These are phyloP conservation scores for Zygotorulaspora danielsina DNA, from an alignment of 805 yeast genomes.

Conservation along the genomic window DNA sequence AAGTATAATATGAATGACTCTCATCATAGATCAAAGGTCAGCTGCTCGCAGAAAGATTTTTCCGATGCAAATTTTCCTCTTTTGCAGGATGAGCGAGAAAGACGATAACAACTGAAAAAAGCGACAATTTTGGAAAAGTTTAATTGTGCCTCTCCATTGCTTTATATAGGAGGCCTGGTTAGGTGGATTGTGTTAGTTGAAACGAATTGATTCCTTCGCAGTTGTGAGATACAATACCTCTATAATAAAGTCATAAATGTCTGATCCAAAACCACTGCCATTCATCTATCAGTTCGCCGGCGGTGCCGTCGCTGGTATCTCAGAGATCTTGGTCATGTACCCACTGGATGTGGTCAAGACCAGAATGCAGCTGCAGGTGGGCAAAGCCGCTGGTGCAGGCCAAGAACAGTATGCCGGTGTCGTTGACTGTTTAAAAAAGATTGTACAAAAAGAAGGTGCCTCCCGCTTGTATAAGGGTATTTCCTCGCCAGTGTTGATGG, in stretches of 20 bases:
- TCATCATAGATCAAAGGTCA: no score
- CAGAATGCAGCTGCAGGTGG: constrained; percentile 82
- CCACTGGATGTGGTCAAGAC: constrained; percentile 97
- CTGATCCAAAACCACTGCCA: constrained; percentile 55
- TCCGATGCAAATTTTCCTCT: neutral
- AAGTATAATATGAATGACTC: no score
- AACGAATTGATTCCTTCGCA: no score
- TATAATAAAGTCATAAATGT: no score
- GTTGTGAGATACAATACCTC: no score
- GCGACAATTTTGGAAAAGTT: no score
- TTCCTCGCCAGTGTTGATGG: constrained; percentile 95
- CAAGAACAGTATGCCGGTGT: constrained; percentile 68
- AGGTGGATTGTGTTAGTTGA: no score
- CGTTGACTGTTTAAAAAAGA: constrained; percentile 76
- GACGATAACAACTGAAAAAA: neutral
- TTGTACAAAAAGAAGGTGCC: constrained; percentile 80
- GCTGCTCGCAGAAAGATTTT: neutral
- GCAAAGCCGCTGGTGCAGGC: constrained; percentile 31
- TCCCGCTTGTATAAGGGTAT: constrained; percentile 87
- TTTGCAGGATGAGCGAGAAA: neutral
- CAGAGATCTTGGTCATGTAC: constrained; percentile 92
- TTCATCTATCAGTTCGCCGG: constrained; percentile 85
- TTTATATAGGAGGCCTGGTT: no score
- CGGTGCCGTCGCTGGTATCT: constrained; percentile 96
- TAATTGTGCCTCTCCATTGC: no score